Evolutionary conservation across 495 filamentous ascomycete genomes (phyloP), one percentile per base, ranked within the genome.

Genomic region (Penicillium cinerascens): DNA sequence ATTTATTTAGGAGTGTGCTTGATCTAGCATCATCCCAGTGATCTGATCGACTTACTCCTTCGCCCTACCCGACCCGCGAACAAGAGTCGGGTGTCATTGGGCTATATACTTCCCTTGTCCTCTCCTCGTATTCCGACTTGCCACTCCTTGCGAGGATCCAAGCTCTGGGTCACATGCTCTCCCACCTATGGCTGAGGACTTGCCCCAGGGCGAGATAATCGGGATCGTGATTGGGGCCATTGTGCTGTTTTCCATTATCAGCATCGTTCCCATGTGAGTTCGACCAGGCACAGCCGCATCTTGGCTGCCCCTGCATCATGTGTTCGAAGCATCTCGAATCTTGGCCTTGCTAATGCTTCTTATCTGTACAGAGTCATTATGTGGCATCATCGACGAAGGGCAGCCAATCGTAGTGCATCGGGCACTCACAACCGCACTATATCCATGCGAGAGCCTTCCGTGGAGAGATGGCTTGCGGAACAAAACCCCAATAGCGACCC

Each of bases 201-300:
- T 66, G 26, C 60, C 66, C 9, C 51, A 52, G 36, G 60, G 52
- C 23, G 62, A 68, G 51, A 46, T 73, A 16, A 55, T 73, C 43
- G 66, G 68, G 37, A 61, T 73, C 49, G 59, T 70, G 44, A 60
- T 71, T 58, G 70, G 70, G 23, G 68, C 66, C 6, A 54, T 71
- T 4, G 50, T 58, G 15, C 45, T 68, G 26, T 66, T 73, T 43
- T 57, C 54, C 37, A 29, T 60, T 27, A 68, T 71, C 51, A 73
- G 68, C 49, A 20, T 66, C 18, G 39, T 70, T 45, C 70, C 70
- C 20, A 61, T 73, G 66, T 71, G 47, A 65, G 68, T 67, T 42
- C 38, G n/a, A n/a, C 44, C 21, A 43, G 16, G 44, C 51, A 51
- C 55, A 51, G 42, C 52, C 44, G 42, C 15, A 26, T 17, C 59